Conservation (phyloP, 2,329 filamentous ascomycete species). For the Pleomassaria siparia region DNA sequence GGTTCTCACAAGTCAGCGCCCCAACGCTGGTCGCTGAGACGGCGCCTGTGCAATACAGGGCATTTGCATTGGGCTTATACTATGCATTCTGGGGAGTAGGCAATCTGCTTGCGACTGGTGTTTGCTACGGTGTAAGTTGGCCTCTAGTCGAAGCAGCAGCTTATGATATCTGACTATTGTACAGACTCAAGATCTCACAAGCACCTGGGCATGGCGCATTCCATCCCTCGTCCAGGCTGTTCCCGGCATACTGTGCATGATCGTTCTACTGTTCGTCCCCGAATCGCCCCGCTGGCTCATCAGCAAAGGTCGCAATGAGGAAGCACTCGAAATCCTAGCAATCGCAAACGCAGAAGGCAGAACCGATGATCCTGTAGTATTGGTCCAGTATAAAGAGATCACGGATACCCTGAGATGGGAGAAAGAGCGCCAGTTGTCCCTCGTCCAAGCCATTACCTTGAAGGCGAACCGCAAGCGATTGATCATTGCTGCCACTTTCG, state of each 20-base stretch:
- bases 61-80: constrained; percentile 59
- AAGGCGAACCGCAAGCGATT: constrained; percentile 41
- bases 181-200: constrained; percentile 41
- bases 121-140: constrained; percentile 43
- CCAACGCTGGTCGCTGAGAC: constrained; percentile 64
- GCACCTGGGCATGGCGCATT: constrained; percentile 57
- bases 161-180: constrained; percentile 3
- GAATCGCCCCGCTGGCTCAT: constrained; percentile 51
- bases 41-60: constrained; percentile 61
- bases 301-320: constrained; percentile 49
- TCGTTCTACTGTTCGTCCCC: constrained; percentile 51
- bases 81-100: constrained; percentile 52
- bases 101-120: constrained; percentile 55
- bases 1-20: constrained; percentile 57
- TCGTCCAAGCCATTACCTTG: constrained; percentile 12
- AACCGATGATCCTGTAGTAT: constrained; percentile 45
- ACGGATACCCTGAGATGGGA: constrained; percentile 47
- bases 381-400: constrained; percentile 58
- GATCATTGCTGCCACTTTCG: constrained; percentile 31
- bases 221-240: constrained; percentile 54
- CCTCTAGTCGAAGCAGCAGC: too few species aligned
- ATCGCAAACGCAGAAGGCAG: constrained; percentile 58
- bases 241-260: constrained; percentile 49
- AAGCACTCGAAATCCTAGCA: constrained; percentile 36
- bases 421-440: constrained; percentile 15